Evolutionary conservation across 1,139 yeast genomes (phyloP).

Genomic region (Kodamaea ohmeri): DNA sequence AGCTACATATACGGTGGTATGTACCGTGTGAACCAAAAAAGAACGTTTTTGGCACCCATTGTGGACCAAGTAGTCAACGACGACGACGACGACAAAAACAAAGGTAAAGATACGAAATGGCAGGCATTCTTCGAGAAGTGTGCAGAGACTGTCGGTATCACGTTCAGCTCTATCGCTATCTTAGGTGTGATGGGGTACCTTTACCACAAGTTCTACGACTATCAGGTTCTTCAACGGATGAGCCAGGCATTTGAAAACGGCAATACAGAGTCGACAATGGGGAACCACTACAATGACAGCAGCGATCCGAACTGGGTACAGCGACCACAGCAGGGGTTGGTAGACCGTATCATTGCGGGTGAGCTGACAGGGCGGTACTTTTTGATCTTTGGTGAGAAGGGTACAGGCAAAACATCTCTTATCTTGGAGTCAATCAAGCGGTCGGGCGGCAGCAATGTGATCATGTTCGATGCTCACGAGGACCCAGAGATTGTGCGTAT

Average conservation of each 20-base stretch:
- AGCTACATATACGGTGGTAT: no score
- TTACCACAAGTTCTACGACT: constrained; percentile 63
- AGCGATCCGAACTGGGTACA: constrained; percentile 55
- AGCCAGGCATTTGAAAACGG: constrained; percentile 65
- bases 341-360: constrained; percentile 69
- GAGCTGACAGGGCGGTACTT: constrained; percentile 64
- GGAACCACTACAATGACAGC: constrained; percentile 36
- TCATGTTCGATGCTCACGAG: constrained; percentile 78
- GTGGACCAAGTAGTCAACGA: constrained; percentile 20
- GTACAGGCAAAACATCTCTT: constrained; percentile 81
- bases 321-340: constrained; percentile 62
- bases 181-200: constrained; percentile 69
- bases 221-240: constrained; percentile 64
- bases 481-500: constrained; percentile 83
- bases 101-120: constrained; percentile 19
- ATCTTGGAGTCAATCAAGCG: constrained; percentile 67
- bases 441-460: constrained; percentile 62
- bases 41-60: constrained; percentile 16
- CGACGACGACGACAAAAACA: constrained; percentile 15
- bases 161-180: constrained; percentile 69
- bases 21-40: no score
- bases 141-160: constrained; percentile 70
- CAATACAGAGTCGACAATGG: constrained; percentile 62
- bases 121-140: constrained; percentile 47
- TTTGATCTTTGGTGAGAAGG: constrained; percentile 77